phyloP scores from a whole-genome alignment of 345 rosid genomes.

The Carallia pectinifolia region DNA sequence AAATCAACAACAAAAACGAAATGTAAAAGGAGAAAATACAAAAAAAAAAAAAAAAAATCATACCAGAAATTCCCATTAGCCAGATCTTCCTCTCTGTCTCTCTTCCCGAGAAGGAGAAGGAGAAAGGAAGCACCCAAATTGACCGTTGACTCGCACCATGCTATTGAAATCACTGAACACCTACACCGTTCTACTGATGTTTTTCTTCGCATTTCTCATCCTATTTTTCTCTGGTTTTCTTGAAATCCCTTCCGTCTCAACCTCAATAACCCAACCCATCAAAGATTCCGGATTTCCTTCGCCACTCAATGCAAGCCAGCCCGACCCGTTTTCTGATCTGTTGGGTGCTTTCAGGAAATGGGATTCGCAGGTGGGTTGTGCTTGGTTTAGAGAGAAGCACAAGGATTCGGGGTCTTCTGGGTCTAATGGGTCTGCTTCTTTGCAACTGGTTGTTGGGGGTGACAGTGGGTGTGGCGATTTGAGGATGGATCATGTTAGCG shows the following conservation, averaged over 20 bases:
- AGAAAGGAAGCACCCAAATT: slow-evolving; percentile 1
- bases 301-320: slow-evolving; percentile 10
- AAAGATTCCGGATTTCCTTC: slow-evolving; percentile 9
- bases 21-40: neutral
- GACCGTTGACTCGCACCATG: slow-evolving; percentile 35
- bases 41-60: no score
- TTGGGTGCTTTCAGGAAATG: slow-evolving; percentile 55
- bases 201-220: slow-evolving; percentile 56
- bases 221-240: slow-evolving; percentile 76
- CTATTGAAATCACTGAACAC: slow-evolving; percentile 57
- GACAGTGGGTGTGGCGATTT: slow-evolving; percentile 47
- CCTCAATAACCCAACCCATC: slow-evolving; percentile 27
- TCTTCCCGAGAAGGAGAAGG: neutral
- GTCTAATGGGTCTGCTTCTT: slow-evolving; percentile 48
- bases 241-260: slow-evolving; percentile 60
- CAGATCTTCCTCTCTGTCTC: neutral
- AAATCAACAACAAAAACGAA: neutral
- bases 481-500: slow-evolving; percentile 61
- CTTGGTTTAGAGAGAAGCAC: slow-evolving; percentile 49
- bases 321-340: slow-evolving; percentile 63
- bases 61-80: neutral
- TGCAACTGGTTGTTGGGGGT: slow-evolving; percentile 40
- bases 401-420: slow-evolving; percentile 28
- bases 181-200: slow-evolving; percentile 45
- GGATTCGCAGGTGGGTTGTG: slow-evolving; percentile 85